phyloP scores from a whole-genome alignment of 345 rosid genomes.

The Zanthoxylum bungeanum region DNA sequence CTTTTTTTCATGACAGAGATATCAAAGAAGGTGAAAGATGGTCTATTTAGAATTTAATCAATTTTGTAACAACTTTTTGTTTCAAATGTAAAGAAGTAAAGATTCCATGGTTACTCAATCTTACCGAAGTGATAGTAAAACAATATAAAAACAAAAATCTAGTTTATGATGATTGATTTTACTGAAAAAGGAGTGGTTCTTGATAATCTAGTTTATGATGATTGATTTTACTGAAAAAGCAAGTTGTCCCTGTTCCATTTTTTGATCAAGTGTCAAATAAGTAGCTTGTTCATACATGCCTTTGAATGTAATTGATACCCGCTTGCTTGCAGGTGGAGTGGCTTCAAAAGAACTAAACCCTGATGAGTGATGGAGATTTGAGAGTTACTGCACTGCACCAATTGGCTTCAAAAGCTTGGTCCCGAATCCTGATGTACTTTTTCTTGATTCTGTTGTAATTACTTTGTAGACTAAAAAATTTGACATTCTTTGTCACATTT shows the following conservation, averaged over 20 bases:
- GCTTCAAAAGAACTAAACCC: not conserved
- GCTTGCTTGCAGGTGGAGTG: not conserved
- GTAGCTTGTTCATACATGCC: not conserved
- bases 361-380: not conserved
- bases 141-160: slow-evolving; percentile 11
- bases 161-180: slow-evolving; percentile 29
- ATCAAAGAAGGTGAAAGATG: slow-evolving; percentile 31
- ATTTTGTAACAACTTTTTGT: slow-evolving; percentile 22
- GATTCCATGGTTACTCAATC: slow-evolving; percentile 23
- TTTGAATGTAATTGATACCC: not conserved
- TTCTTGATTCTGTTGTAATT: not conserved
- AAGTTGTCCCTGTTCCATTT: not conserved
- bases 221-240: slow-evolving; percentile 35
- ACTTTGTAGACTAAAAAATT: not conserved
- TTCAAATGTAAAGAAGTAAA: slow-evolving; percentile 25
- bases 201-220: slow-evolving; percentile 29
- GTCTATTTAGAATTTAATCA: slow-evolving; percentile 25
- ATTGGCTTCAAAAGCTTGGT: not conserved
- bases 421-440: not conserved
- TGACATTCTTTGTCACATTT: no score
- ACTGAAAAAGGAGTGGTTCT: slow-evolving; percentile 34
- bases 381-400: not conserved
- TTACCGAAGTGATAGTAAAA: slow-evolving; percentile 27
- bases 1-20: slow-evolving; percentile 29
- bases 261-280: not conserved